Evolutionary conservation across 768 basidiomycete species (phyloP), one percentile per base, ranked within the genome.

Genomic region (Multifurca ochricompacta): DNA sequence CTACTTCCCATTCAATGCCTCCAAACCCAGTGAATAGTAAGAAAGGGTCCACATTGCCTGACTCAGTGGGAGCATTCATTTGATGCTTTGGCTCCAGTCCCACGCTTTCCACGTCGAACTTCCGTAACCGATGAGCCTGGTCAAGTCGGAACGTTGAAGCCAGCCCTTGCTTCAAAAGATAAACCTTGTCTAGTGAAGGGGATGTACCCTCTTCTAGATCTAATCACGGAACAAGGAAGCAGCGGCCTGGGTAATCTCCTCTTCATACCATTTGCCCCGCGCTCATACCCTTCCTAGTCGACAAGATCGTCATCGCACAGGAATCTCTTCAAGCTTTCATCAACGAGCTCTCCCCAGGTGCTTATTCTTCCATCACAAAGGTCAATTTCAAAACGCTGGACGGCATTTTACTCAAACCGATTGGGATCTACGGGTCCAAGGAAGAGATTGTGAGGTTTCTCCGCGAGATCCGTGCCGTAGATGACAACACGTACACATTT

Each of bases 251-350:
- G 81, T 79, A 58, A 53, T 68, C 51, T 3, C 6, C 16, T 32
- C 51, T 13, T 32, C 16, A 6, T 39, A 30, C 4, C 4, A 18
- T 4, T 41, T 28, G 13, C 43, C n/a, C 11, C n/a, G 5, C 14
- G 16, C 40, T 57, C 16, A 57, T 27, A 14, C 11, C 18, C 14
- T 37, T 23, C 16, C 16, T 55, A 81, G 81, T 81, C 34, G 80
- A 82, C 59, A 83, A 84, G 62, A 74, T 83, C 30, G 76, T 83
- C 64, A 83, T 84, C 25, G 69, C 71, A 1, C 78, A 81, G 62
- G 67, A 72, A 2, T 75, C 78, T 3, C 66, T 83, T 11, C 66
- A 68, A 53, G 57, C 67, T 2, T 74, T 83, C 48, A 72, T 79
- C 60, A 77, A 82, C 47, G 62, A 61, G 16, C 42, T 81, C 9